Percentiles rank a stretch among this genome's conserved stretches.
phyloP scores from a whole-genome alignment of 805 yeast genomes.

The Sugiyamaella qingdaonensis region DNA sequence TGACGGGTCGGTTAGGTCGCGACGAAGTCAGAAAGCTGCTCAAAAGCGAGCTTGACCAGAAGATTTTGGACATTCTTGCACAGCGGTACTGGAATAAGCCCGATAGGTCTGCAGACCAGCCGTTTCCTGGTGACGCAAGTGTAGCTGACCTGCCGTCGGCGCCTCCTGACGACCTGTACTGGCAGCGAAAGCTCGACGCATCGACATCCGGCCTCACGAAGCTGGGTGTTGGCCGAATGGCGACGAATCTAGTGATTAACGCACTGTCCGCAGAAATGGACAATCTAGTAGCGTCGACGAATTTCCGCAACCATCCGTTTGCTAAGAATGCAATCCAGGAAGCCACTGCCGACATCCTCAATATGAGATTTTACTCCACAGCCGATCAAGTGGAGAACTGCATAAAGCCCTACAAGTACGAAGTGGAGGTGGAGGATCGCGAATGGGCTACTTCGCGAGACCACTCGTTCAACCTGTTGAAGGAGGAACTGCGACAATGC shows the following conservation, averaged over 20 bases:
- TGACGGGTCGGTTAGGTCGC: constrained; percentile 77
- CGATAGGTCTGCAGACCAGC: constrained; percentile 34
- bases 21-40: constrained; percentile 74
- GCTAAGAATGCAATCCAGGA: constrained; percentile 77
- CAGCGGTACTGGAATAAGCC: constrained; percentile 88
- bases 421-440: constrained; percentile 90
- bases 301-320: constrained; percentile 78
- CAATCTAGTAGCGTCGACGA: constrained; percentile 66
- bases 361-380: constrained; percentile 76
- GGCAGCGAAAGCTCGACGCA: constrained; percentile 84
- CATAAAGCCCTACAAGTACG: constrained; percentile 96
- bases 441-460: constrained; percentile 86
- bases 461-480: constrained; percentile 65
- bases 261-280: constrained; percentile 75
- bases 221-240: constrained; percentile 86
- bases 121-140: constrained; percentile 28
- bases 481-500: constrained; percentile 85
- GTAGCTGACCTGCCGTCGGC: constrained; percentile 54
- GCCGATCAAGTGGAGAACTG: constrained; percentile 99
- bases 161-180: constrained; percentile 65
- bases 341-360: constrained; percentile 77
- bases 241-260: constrained; percentile 78
- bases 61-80: constrained; percentile 80
- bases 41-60: constrained; percentile 83
- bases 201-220: constrained; percentile 83